phyloP scores from a whole-genome alignment of 2,329 filamentous ascomycete species.

The Ambrosiella beaveri region DNA sequence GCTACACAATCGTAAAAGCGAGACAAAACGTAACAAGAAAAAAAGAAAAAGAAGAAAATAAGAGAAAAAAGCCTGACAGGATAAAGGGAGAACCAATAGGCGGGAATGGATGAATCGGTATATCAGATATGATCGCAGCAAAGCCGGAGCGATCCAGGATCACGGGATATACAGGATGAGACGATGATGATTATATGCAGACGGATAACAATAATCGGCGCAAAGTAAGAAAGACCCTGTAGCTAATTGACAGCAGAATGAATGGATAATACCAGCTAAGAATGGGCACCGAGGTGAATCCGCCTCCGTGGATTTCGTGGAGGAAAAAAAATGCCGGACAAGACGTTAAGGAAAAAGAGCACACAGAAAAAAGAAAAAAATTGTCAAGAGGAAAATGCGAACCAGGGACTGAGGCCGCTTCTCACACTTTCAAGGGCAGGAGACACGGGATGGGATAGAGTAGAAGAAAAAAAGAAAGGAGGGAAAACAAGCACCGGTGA shows the following conservation, averaged over 20 bases:
- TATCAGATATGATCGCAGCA: not conserved
- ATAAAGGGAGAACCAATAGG: not conserved
- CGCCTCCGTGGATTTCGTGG: not conserved
- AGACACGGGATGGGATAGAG: not conserved
- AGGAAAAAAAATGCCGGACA: not conserved
- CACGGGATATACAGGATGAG: not conserved
- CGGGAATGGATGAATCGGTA: not conserved
- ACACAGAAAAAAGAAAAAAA: too few relatives aligned
- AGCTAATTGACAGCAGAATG: not conserved
- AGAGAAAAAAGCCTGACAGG: not conserved
- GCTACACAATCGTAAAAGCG: too few relatives aligned
- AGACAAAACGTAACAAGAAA: not conserved
- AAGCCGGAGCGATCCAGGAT: not conserved
- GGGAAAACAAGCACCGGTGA: not conserved
- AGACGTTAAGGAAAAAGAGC: too few relatives aligned
- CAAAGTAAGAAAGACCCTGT: not conserved
- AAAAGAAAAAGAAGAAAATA: not conserved
- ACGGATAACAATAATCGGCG: not conserved
- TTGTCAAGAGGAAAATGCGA: too few relatives aligned
- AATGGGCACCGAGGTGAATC: not conserved
- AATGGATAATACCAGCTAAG: not conserved
- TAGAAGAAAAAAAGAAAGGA: not conserved
- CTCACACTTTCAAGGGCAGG: not conserved
- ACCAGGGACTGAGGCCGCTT: too few relatives aligned
- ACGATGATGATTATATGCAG: not conserved